Percentiles rank a stretch among this genome's conserved stretches.
These are phyloP conservation scores for Plasmodium gaboni DNA, from an alignment of 169 alveolate species.

Conservation along the genomic window DNA sequence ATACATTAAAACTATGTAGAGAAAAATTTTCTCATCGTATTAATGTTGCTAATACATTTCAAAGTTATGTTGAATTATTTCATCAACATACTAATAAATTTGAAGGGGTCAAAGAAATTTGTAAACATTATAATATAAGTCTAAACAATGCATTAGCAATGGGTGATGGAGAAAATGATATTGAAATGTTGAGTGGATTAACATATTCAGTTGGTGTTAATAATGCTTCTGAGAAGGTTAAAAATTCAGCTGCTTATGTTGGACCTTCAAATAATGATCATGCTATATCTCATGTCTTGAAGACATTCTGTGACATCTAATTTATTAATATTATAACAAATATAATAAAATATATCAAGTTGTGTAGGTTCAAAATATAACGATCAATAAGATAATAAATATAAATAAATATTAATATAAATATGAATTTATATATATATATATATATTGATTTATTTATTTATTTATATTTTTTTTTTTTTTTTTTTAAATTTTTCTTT, in stretches of 20 bases:
- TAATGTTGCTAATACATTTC: slow-evolving; percentile 80
- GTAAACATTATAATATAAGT: slow-evolving; percentile 73
- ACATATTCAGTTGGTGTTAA: slow-evolving; percentile 82
- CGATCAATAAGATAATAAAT: no score
- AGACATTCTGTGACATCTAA: slow-evolving; percentile 70
- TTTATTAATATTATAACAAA: no score
- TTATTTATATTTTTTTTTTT: no score
- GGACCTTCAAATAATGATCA: slow-evolving; percentile 79
- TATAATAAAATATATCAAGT: no score
- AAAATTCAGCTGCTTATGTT: slow-evolving; percentile 78
- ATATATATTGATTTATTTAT: no score
- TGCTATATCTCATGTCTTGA: slow-evolving; percentile 73
- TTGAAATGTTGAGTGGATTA: slow-evolving; percentile 80
- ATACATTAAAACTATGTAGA: slow-evolving; percentile 73
- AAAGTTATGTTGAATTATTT: slow-evolving; percentile 79
- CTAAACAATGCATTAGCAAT: slow-evolving; percentile 81
- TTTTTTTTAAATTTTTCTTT: no score
- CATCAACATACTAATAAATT: slow-evolving; percentile 82
- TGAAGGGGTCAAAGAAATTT: slow-evolving; percentile 82
- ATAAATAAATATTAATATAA: no score
- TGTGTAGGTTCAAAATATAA: no score
- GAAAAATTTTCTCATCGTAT: slow-evolving; percentile 75
- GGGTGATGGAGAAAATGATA: slow-evolving; percentile 89
- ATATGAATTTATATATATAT: no score
- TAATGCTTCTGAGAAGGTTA: slow-evolving; percentile 83